Conservation (phyloP, 2,329 filamentous ascomycete genomes). For the Colletotrichum sp. region DNA sequence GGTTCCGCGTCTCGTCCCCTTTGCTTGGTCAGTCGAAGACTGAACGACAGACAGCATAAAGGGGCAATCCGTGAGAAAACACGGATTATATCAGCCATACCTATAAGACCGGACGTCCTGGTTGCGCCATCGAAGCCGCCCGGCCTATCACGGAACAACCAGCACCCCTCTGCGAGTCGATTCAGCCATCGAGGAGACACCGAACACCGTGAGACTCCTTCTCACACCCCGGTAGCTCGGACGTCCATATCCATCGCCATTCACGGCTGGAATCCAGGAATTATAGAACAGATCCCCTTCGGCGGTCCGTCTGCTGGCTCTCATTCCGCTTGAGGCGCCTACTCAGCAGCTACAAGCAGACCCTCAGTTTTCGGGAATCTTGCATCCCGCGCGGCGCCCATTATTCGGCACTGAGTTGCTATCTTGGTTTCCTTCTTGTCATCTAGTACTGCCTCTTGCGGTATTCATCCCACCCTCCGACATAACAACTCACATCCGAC, state of each 20-base stretch:
- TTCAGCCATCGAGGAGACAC: not conserved
- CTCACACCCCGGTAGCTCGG: not conserved
- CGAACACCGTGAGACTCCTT: not conserved
- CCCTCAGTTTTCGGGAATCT: not conserved
- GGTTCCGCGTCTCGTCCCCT: not conserved
- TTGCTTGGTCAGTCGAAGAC: not conserved
- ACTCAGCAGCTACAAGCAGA: not conserved
- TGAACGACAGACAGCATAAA: not conserved
- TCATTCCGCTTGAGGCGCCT: not conserved
- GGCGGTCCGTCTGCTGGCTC: not conserved
- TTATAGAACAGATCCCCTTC: not conserved
- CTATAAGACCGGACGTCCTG: constrained; percentile 11
- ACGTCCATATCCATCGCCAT: constrained; percentile 1
- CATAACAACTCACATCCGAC: not conserved
- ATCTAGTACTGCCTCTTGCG: not conserved
- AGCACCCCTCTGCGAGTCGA: not conserved
- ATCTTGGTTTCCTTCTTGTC: not conserved
- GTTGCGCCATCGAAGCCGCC: not conserved
- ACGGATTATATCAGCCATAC: constrained; percentile 4
- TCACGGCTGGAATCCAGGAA: not conserved
- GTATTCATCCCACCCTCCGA: constrained; percentile 6
- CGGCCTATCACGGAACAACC: constrained; percentile 10
- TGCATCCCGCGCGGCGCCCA: not conserved
- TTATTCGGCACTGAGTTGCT: not conserved
- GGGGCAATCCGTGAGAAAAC: not conserved